Evolutionary conservation across 768 basidiomycete genomes (phyloP).

Genomic region (Mycena filopes): DNA sequence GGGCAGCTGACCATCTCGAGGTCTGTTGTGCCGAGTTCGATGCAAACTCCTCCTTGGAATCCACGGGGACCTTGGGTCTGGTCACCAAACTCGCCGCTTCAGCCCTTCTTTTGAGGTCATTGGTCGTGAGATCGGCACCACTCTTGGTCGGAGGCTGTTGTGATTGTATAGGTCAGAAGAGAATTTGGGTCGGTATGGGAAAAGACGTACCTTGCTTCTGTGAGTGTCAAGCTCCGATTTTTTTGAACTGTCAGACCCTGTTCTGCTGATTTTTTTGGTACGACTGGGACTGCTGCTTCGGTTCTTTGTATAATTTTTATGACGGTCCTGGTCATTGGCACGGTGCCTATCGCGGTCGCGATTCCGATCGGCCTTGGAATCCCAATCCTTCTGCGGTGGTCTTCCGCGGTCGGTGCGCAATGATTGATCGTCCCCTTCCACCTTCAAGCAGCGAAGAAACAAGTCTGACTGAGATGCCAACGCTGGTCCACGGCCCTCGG

Average conservation of each 20-base stretch:
- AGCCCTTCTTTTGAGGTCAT: conserved; percentile 16
- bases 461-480: conserved; percentile 56
- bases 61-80: conserved; percentile 18
- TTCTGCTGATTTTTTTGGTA: conserved; percentile 22
- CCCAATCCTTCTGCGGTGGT: conserved; percentile 5
- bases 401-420: conserved; percentile 15
- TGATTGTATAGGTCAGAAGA: not conserved
- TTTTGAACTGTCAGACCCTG: conserved; percentile 21
- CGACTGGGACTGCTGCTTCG: conserved; percentile 26
- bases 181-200: not conserved
- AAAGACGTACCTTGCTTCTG: conserved; percentile 20
- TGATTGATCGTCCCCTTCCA: conserved; percentile 37
- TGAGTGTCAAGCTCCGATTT: conserved; percentile 22
- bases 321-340: not conserved
- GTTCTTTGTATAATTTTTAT: conserved; percentile 23
- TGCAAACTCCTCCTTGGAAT: conserved; percentile 24
- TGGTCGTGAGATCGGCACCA: conserved; percentile 12
- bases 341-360: conserved; percentile 27
- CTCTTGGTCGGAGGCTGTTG: conserved; percentile 20
- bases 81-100: not conserved
- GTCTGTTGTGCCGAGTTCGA: conserved; percentile 22
- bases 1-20: conserved; percentile 7
- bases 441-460: conserved; percentile 49
- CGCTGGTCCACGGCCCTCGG: conserved; percentile 44
- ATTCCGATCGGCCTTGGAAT: conserved; percentile 27